These are phyloP conservation scores for Lachnellula arida DNA, from an alignment of 2,329 filamentous ascomycete genomes.

Conservation along the genomic window DNA sequence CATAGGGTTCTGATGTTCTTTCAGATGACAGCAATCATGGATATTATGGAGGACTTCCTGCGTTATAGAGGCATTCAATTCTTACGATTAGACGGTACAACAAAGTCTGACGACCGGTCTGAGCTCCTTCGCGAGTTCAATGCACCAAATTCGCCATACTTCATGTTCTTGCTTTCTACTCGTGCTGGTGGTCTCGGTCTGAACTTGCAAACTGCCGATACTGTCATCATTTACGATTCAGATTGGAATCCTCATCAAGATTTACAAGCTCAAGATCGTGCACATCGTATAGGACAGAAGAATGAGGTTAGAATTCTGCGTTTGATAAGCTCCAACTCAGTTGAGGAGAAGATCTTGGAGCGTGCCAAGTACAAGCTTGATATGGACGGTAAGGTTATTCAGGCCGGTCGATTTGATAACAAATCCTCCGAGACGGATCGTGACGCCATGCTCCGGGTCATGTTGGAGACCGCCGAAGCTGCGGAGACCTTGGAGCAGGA, in stretches of 20 bases:
- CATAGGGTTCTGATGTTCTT: slow-evolving; percentile 99
- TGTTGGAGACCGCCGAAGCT: slow-evolving; percentile 78
- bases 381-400: slow-evolving; percentile 99
- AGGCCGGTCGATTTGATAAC: slow-evolving; percentile 98
- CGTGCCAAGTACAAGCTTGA: slow-evolving; percentile 96
- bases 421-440: slow-evolving; percentile 98
- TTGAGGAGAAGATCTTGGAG: slow-evolving; percentile 98
- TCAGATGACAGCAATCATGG: slow-evolving; percentile 99
- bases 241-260: slow-evolving; percentile 99
- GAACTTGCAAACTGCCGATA: slow-evolving; percentile 95
- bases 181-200: slow-evolving; percentile 96
- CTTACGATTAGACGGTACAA: slow-evolving; percentile 90
- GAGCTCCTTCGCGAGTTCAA: slow-evolving; percentile 89
- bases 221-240: slow-evolving; percentile 98
- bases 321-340: slow-evolving; percentile 92
- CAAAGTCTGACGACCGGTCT: slow-evolving; percentile 94
- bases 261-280: slow-evolving; percentile 98
- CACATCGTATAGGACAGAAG: slow-evolving; percentile 99
- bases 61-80: slow-evolving; percentile 79
- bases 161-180: slow-evolving; percentile 97
- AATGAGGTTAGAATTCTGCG: slow-evolving; percentile 97
- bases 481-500: slow-evolving; percentile 71
- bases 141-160: slow-evolving; percentile 82
- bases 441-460: slow-evolving; percentile 90
- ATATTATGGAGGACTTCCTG: slow-evolving; percentile 99